These are phyloP conservation scores for Pontederia crassipes DNA, from an alignment of 176 grass and related monocot genomes.

Conservation along the genomic window DNA sequence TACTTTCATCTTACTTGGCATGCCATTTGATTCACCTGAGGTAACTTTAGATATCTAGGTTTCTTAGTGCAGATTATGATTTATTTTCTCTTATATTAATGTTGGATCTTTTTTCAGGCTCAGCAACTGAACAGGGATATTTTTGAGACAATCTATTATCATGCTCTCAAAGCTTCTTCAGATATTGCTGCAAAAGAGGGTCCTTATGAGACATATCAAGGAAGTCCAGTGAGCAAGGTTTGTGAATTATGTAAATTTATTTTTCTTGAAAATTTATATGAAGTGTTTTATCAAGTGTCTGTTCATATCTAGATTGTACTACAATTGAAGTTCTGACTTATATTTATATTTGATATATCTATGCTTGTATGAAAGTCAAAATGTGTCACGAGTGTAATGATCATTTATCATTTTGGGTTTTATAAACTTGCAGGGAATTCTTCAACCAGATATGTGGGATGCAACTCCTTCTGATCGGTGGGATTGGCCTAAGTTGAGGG, in stretches of 20 bases:
- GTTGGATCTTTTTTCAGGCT: constrained; percentile 43
- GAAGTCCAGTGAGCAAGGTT: constrained; percentile 93
- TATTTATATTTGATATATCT: too few relatives aligned
- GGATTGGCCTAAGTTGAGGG: constrained; percentile 63
- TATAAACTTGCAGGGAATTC: constrained; percentile 46
- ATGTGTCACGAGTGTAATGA: too few relatives aligned
- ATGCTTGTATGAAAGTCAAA: too few relatives aligned
- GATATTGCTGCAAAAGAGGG: constrained; percentile 71
- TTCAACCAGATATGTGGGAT: constrained; percentile 97
- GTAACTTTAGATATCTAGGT: constrained; percentile 27
- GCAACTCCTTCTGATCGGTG: constrained; percentile 62
- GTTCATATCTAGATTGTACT: too few relatives aligned
- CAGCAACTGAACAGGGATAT: constrained; percentile 87
- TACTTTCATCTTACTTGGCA: constrained; percentile 94
- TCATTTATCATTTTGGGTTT: too few relatives aligned
- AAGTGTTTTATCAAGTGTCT: too few relatives aligned
- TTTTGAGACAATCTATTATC: constrained; percentile 85
- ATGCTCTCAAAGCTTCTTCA: constrained; percentile 78
- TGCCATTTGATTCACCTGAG: constrained; percentile 94
- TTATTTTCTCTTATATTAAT: constrained; percentile 19
- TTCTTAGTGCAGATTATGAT: neutral
- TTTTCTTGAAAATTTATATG: neutral
- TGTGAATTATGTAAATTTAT: neutral
- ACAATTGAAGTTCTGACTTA: too few relatives aligned
- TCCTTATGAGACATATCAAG: constrained; percentile 86